Conservation (phyloP, 768 basidiomycete genomes). For the Tulasnella sp. region DNA sequence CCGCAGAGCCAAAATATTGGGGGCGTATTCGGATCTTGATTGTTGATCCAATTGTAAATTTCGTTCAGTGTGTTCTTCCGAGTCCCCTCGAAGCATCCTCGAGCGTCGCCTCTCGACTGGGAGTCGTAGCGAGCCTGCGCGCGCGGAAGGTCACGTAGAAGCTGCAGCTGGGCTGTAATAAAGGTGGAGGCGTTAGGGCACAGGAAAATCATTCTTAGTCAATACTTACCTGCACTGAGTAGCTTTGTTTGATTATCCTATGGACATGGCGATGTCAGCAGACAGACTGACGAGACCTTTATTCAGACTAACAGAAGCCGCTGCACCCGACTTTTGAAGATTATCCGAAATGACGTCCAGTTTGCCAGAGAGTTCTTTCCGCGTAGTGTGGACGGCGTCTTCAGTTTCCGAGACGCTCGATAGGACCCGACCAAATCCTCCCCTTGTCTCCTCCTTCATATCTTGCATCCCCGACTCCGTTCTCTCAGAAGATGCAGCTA, state of each 20-base stretch:
- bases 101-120: not conserved
- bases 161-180: conserved; percentile 1
- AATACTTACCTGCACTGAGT: not conserved
- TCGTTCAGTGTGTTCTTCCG: not conserved
- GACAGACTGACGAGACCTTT: not conserved
- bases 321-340: not conserved
- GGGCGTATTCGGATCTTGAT: not conserved
- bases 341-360: not conserved
- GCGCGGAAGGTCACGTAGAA: not conserved
- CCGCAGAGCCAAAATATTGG: conserved; percentile 32
- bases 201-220: not conserved
- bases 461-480: not conserved
- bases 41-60: not conserved
- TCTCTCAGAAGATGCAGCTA: not conserved
- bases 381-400: not conserved
- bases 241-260: not conserved
- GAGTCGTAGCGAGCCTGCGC: conserved; percentile 14
- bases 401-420: not conserved
- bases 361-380: not conserved
- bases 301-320: not conserved
- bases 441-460: not conserved
- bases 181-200: too few relatives aligned
- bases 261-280: not conserved
- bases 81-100: conserved; percentile 5
- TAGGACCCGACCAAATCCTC: not conserved